Evolutionary conservation across 169 alveolate species (phyloP), one percentile per base, ranked within the genome.

Genomic region (Neospora caninum): DNA sequence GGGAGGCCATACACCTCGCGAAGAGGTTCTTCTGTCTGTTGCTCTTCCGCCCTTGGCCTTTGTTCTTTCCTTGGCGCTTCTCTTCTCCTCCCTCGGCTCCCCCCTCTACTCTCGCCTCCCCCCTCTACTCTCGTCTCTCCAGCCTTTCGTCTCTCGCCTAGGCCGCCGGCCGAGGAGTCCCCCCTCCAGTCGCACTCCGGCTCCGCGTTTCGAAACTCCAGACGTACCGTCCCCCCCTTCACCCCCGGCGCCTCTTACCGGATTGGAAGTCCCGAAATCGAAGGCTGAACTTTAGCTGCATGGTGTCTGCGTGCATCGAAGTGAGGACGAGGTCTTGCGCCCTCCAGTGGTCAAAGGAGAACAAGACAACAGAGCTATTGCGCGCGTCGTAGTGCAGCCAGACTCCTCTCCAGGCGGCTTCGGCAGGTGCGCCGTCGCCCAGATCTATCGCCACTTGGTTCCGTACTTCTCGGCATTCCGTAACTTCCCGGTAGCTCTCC

Each of bases 321-420:
- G 84, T 73, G 84, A 73, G 39, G 42, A 73, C 25, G n/a, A 73
- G 84, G 42, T 73, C 84, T 73, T 73, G 49, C 1, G 22, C 27
- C 0, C 84, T 22, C 1, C 20, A 6, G 1, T n/a, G 84, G 43
- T 73, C 84, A n/a, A 73, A 73, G 27, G 84, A 73, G 25, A 73
- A 73, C 25, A 73, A n/a, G 43, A 73, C 42, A 13, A 73, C 16
- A 27, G 84, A 73, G 13, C 42, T 73, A 43, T 36, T 73, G 9
- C 84, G 39, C 84, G 20, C 84, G 39, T 73, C 84, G 43, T 7
- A 73, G 84, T 73, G 84, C 45, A 73, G 84, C 84, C 84, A 73
- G 43, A 73, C 84, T 0, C 45, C 45, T 13, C 42, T 41, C 84
- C 84, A 73, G 16, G 84, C 45, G 1, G 43, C 43, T 10, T 25